phyloP scores from a whole-genome alignment of 108 stramenopile genomes.

The Parmales sp. region DNA sequence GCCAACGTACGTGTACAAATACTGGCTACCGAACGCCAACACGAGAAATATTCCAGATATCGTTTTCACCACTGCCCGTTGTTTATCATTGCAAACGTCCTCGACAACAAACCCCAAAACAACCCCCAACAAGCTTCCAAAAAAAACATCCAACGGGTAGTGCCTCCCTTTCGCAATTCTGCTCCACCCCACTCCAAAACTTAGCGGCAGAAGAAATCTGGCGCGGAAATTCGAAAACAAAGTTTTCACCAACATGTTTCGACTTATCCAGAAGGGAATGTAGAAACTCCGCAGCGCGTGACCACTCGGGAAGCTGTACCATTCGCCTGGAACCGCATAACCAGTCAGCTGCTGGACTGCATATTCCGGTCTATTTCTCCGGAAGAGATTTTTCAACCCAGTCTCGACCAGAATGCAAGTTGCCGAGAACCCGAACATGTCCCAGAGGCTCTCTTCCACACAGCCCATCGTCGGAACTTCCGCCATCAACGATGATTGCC shows the following conservation, averaged over 20 bases:
- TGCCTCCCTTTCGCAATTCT: constrained; percentile 16
- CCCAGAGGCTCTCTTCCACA: constrained; percentile 1
- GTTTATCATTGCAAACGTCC: background rate
- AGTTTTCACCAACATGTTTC: background rate
- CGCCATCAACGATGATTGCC: too few species aligned
- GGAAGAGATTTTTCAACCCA: constrained; percentile 14
- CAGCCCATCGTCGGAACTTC: background rate
- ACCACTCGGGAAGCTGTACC: constrained; percentile 16
- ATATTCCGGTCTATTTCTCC: constrained; percentile 7
- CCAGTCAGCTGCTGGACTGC: background rate
- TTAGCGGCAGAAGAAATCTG: background rate
- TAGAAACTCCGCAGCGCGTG: constrained; percentile 18
- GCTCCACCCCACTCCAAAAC: background rate
- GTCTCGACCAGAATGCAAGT: constrained; percentile 5
- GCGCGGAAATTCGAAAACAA: background rate
- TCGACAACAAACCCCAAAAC: background rate
- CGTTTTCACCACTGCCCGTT: background rate
- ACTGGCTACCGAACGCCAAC: background rate
- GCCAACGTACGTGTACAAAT: background rate
- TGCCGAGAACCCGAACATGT: background rate
- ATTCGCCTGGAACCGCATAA: constrained; percentile 13
- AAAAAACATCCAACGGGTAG: constrained; percentile 14
- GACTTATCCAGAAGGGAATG: constrained; percentile 6
- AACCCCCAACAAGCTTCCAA: constrained; percentile 9
- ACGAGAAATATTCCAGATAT: background rate